A percentile compares a stretch with the other conserved stretches of the same genome.
These are phyloP conservation scores for Plasmodium berghei DNA, from an alignment of 169 alveolate species.

Conservation along the genomic window DNA sequence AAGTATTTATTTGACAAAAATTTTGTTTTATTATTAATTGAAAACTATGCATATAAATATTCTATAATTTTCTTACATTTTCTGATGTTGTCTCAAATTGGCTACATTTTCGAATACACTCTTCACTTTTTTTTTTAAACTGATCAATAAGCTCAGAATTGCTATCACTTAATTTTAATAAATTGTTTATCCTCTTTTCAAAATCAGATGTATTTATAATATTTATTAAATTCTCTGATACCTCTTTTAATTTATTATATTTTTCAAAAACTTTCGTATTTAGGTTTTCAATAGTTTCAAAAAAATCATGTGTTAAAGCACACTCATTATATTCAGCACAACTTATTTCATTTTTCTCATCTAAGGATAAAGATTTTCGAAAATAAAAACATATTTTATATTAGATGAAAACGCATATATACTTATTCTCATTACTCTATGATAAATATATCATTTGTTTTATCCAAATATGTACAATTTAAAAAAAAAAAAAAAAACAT, in stretches of 20 bases:
- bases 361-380: background rate
- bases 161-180: constrained; percentile 17
- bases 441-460: background rate
- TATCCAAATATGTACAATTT: background rate
- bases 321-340: constrained; percentile 30
- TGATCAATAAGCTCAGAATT: constrained; percentile 56
- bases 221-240: constrained; percentile 19
- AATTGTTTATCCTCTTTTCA: constrained; percentile 34
- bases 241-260: constrained; percentile 54
- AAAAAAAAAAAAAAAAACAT: background rate
- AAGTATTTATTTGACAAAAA: too few relatives aligned
- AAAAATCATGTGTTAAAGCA: constrained; percentile 60
- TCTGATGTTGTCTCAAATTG: constrained; percentile 75
- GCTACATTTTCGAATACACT: constrained; percentile 71
- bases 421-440: background rate
- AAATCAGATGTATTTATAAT: constrained; percentile 25
- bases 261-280: constrained; percentile 64
- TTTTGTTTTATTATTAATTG: too few relatives aligned
- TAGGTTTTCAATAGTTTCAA: constrained; percentile 66
- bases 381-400: background rate
- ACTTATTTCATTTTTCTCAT: constrained; percentile 20
- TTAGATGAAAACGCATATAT: background rate
- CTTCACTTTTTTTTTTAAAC: constrained; percentile 67
- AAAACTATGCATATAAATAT: too few relatives aligned
- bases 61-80: constrained; percentile 14